Conservation (phyloP, 805 yeast species). For the Metschnikowia koreensis region DNA sequence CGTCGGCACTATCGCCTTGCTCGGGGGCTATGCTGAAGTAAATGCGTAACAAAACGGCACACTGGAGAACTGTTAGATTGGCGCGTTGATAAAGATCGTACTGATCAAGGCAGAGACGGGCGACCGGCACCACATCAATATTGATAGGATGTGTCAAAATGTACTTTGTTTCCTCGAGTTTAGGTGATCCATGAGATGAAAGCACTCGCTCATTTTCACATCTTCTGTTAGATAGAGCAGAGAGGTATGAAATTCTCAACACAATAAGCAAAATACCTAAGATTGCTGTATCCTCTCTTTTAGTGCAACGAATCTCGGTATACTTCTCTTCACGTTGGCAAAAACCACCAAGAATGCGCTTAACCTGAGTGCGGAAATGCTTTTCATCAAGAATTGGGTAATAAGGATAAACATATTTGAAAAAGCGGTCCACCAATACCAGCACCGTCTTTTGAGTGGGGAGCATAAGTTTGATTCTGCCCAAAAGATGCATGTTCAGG, state of each 20-base stretch:
- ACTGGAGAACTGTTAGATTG: slow-evolving; percentile 16
- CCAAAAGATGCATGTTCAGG: slow-evolving; percentile 22
- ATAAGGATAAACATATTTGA: slow-evolving; percentile 20
- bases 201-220: slow-evolving; percentile 14
- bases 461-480: slow-evolving; percentile 17
- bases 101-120: slow-evolving; percentile 36
- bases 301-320: slow-evolving; percentile 31
- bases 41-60: slow-evolving; percentile 14
- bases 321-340: slow-evolving; percentile 10
- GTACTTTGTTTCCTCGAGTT: slow-evolving; percentile 21
- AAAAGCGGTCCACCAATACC: slow-evolving; percentile 19
- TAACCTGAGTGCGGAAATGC: slow-evolving; percentile 34
- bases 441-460: slow-evolving; percentile 19
- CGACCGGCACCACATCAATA: slow-evolving; percentile 29
- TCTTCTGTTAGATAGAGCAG: slow-evolving; percentile 29
- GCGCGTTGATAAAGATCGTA: slow-evolving; percentile 23
- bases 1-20: slow-evolving; percentile 19
- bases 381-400: slow-evolving; percentile 23
- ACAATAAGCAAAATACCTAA: slow-evolving; percentile 53
- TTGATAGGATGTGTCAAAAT: slow-evolving; percentile 30
- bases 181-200: neutral
- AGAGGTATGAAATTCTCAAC: slow-evolving; percentile 54
- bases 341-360: slow-evolving; percentile 40
- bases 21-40: slow-evolving; percentile 17
- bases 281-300: slow-evolving; percentile 45